Evolutionary conservation across 768 basidiomycete genomes (phyloP).

Genomic region (Rubroboletus satanas): DNA sequence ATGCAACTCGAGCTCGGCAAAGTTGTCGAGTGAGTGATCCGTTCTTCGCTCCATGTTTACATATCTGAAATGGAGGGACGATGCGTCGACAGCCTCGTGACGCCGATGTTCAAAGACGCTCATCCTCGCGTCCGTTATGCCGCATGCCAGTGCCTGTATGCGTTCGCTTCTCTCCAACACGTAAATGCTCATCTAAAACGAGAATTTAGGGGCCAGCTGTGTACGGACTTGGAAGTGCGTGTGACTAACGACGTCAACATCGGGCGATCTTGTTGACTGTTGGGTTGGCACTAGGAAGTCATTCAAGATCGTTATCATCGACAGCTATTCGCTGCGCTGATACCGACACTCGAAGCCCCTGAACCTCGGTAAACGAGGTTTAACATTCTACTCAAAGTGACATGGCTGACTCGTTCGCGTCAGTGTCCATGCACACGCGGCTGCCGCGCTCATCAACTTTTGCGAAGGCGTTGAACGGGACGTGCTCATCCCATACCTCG

Average conservation of each 20-base stretch:
- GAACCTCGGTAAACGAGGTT: slow-evolving; percentile 54
- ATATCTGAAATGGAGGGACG: neutral
- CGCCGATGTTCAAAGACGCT: slow-evolving; percentile 71
- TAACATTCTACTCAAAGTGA: neutral
- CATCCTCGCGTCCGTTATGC: slow-evolving; percentile 74
- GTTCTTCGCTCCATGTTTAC: neutral
- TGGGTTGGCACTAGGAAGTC: slow-evolving; percentile 47
- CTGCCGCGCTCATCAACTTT: slow-evolving; percentile 86
- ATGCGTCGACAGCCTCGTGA: slow-evolving; percentile 51
- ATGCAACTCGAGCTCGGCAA: slow-evolving; percentile 81
- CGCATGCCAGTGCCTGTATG: slow-evolving; percentile 83
- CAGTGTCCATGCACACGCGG: slow-evolving; percentile 85
- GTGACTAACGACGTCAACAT: neutral
- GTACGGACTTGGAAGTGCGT: slow-evolving; percentile 80
- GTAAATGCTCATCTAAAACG: neutral
- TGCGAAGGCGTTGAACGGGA: slow-evolving; percentile 81
- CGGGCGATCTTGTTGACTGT: neutral
- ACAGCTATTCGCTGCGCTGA: slow-evolving; percentile 65
- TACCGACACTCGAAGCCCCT: slow-evolving; percentile 70
- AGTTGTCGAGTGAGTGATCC: slow-evolving; percentile 63
- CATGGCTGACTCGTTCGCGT: neutral
- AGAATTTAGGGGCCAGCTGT: slow-evolving; percentile 69
- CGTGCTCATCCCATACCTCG: slow-evolving; percentile 72
- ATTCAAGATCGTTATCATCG: slow-evolving; percentile 71
- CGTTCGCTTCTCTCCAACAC: slow-evolving; percentile 4